Evolutionary conservation across 768 basidiomycete species (phyloP).

Genomic region (Flagelloscypha sp.): DNA sequence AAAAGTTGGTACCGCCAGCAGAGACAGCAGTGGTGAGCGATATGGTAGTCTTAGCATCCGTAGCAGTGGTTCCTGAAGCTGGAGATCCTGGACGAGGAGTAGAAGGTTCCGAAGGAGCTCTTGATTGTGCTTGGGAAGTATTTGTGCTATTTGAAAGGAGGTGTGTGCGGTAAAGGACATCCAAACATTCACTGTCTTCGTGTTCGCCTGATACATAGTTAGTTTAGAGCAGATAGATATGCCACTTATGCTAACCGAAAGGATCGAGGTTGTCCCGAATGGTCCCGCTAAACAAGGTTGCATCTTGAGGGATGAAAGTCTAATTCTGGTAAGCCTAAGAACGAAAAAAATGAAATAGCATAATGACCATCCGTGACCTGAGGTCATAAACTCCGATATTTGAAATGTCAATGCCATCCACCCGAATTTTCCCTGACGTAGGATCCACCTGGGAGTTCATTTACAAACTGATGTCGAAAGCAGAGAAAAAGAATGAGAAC

Average conservation of each 20-base stretch:
- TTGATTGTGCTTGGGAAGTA: conserved; percentile 33
- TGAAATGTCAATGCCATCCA: conserved; percentile 39
- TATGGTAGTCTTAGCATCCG: conserved; percentile 48
- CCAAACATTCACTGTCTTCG: conserved; percentile 45
- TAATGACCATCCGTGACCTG: background rate
- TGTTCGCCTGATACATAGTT: conserved; percentile 38
- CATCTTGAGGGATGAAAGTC: conserved; percentile 35
- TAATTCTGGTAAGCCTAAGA: conserved; percentile 11
- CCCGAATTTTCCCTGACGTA: conserved; percentile 23
- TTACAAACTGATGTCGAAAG: conserved; percentile 2
- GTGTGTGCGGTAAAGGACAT: conserved; percentile 51
- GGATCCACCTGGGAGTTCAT: conserved; percentile 20
- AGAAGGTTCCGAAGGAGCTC: conserved; percentile 26
- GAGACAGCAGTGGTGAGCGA: conserved; percentile 74
- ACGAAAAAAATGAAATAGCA: background rate
- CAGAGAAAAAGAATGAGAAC: conserved; percentile 2
- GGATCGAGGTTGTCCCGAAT: conserved; percentile 38
- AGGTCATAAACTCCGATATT: conserved; percentile 31
- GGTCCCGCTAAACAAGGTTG: conserved; percentile 23
- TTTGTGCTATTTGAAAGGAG: conserved; percentile 34
- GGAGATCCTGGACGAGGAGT: too few relatives aligned
- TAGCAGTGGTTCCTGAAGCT: conserved; percentile 42
- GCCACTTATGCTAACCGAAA: conserved; percentile 20
- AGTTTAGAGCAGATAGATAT: too few relatives aligned
- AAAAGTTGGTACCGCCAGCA: conserved; percentile 84